Evolutionary conservation across 2,329 filamentous ascomycete genomes (phyloP).

Genomic region (Hawksworthiomyces lignivorus): DNA sequence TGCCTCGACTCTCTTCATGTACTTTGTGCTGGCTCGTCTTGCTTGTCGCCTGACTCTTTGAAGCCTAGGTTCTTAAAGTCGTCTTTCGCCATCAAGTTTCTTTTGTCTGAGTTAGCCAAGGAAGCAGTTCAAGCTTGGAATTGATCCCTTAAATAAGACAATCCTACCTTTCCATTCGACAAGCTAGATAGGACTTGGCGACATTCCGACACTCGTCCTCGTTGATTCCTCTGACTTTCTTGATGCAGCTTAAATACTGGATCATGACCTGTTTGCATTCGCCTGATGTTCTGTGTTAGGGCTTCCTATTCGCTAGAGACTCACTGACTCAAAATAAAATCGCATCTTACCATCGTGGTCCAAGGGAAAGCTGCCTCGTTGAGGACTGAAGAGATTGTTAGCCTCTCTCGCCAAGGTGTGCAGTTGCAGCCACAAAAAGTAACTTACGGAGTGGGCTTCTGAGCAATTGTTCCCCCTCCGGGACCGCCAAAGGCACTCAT

Average conservation of each 20-base stretch:
- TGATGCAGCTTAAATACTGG: constrained; percentile 79
- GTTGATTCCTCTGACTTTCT: constrained; percentile 74
- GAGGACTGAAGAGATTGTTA: constrained; percentile 49
- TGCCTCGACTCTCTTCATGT: no score
- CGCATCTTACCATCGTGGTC: constrained; percentile 65
- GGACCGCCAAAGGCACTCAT: constrained; percentile 23
- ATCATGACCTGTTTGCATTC: constrained; percentile 91
- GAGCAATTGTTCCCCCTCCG: constrained; percentile 18
- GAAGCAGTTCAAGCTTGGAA: constrained; percentile 16
- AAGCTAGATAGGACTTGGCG: constrained; percentile 82
- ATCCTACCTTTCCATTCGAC: constrained; percentile 94
- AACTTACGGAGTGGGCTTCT: constrained; percentile 27
- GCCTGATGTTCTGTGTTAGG: constrained; percentile 43
- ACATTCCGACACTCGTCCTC: constrained; percentile 76
- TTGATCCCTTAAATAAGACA: constrained; percentile 23
- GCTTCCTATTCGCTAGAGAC: background rate
- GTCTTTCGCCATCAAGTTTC: constrained; percentile 93
- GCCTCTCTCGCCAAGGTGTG: no score
- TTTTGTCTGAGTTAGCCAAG: constrained; percentile 25
- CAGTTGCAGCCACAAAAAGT: constrained; percentile 12
- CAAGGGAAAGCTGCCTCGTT: constrained; percentile 91
- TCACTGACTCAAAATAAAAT: background rate
- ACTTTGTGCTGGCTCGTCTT: no score
- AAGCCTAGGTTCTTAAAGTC: constrained; percentile 93
- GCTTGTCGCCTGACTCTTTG: constrained; percentile 31